These are phyloP conservation scores for Pleurotus citrinopileatus DNA, from an alignment of 768 basidiomycete species.

Conservation along the genomic window DNA sequence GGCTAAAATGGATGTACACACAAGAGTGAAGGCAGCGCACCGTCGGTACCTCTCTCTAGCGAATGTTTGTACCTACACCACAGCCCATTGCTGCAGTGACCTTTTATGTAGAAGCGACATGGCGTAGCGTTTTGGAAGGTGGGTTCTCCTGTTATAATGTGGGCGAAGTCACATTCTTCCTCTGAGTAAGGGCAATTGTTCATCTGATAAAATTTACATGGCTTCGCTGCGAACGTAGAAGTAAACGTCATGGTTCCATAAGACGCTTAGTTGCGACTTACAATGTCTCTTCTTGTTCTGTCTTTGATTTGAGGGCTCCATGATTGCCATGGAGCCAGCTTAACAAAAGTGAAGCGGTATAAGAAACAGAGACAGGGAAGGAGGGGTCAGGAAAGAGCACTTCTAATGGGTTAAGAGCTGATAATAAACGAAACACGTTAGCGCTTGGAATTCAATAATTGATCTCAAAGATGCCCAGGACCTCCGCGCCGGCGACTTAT, in stretches of 20 bases:
- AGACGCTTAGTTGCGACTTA: background rate
- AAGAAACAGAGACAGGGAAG: conserved; percentile 3
- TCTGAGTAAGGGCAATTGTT: conserved; percentile 40
- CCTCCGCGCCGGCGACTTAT: conserved; percentile 12
- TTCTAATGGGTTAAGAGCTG: conserved; percentile 1
- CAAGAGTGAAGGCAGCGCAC: background rate
- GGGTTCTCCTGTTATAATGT: conserved; percentile 27
- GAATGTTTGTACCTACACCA: conserved; percentile 37
- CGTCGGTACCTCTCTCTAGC: conserved; percentile 10
- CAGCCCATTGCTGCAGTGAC: conserved; percentile 33
- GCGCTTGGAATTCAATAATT: conserved; percentile 4
- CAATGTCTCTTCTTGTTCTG: conserved; percentile 16
- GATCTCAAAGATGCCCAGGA: background rate
- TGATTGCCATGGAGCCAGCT: conserved; percentile 8
- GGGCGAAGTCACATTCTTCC: conserved; percentile 46
- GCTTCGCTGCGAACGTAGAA: conserved; percentile 35
- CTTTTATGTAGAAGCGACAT: conserved; percentile 34
- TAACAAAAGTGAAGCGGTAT: background rate
- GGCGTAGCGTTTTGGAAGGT: conserved; percentile 17
- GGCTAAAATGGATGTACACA: background rate
- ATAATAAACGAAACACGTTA: conserved; percentile 6
- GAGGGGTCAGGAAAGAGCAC: conserved; percentile 6
- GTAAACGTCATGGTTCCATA: conserved; percentile 11
- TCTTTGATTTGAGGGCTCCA: conserved; percentile 4
- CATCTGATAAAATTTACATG: conserved; percentile 46